Conservation (phyloP, 495 filamentous ascomycete species). For the Sporormia fimetaria region DNA sequence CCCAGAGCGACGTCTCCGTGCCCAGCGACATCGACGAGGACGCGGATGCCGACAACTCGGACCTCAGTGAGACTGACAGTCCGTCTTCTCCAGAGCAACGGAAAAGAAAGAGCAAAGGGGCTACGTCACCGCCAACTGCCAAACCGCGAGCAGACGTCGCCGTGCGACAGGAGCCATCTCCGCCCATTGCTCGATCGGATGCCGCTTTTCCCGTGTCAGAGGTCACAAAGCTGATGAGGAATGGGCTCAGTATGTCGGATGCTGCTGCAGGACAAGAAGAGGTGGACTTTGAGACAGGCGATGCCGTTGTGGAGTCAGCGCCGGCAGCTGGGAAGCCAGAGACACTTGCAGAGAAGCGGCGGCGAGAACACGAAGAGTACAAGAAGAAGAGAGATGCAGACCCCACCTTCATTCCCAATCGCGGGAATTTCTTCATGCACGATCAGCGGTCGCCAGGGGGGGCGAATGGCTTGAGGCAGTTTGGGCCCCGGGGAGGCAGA, state of each 20-base stretch:
- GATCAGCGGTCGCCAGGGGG: slow-evolving; percentile 74
- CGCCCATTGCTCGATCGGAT: slow-evolving; percentile 22
- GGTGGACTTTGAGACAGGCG: slow-evolving; percentile 54
- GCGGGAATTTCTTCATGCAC: slow-evolving; percentile 94
- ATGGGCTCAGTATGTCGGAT: slow-evolving; percentile 59
- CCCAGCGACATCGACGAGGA: slow-evolving; percentile 63
- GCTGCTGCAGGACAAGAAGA: slow-evolving; percentile 43
- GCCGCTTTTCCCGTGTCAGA: slow-evolving; percentile 33
- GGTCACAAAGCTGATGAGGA: slow-evolving; percentile 85
- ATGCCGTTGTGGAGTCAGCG: slow-evolving; percentile 26
- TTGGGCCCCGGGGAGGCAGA: slow-evolving; percentile 40
- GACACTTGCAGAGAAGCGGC: slow-evolving; percentile 52
- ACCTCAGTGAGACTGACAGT: slow-evolving; percentile 57
- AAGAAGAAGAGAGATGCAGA: slow-evolving; percentile 76
- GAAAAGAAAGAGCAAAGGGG: slow-evolving; percentile 32
- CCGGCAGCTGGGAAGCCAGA: slow-evolving; percentile 31
- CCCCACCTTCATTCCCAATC: slow-evolving; percentile 88
- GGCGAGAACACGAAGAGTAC: slow-evolving; percentile 83
- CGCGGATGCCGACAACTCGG: slow-evolving; percentile 60
- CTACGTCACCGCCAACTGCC: slow-evolving; percentile 12
- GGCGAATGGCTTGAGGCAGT: slow-evolving; percentile 64
- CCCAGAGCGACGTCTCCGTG: slow-evolving; percentile 67
- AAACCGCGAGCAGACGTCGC: slow-evolving; percentile 8
- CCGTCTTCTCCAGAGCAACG: slow-evolving; percentile 36
- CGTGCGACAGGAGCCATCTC: slow-evolving; percentile 4